These are phyloP conservation scores for Phaffomyces antillensis DNA, from an alignment of 805 yeast species.

Conservation along the genomic window DNA sequence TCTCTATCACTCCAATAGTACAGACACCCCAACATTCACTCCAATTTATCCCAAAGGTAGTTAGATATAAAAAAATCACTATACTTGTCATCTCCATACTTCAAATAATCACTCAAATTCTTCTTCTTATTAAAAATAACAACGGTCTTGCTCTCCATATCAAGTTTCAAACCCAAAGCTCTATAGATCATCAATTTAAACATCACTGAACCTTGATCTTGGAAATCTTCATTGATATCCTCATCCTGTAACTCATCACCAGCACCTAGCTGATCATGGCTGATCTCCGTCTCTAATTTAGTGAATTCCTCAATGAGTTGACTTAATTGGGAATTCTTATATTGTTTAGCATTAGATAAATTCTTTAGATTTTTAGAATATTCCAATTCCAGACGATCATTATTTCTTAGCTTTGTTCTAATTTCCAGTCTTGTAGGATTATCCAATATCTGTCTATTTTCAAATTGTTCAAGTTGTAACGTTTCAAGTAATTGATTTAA, in stretches of 20 bases:
- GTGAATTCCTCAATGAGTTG: conserved; percentile 31
- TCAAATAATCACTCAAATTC: conserved; percentile 41
- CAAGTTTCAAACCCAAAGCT: conserved; percentile 49
- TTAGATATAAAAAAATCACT: conserved; percentile 67
- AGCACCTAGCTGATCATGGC: conserved; percentile 22
- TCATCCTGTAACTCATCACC: conserved; percentile 21
- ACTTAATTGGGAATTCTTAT: conserved; percentile 30
- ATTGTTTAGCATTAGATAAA: conserved; percentile 36
- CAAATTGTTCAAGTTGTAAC: not conserved
- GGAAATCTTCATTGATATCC: conserved; percentile 17
- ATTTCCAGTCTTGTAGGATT: conserved; percentile 32
- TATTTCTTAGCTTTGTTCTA: conserved; percentile 3
- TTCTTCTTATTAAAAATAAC: conserved; percentile 42
- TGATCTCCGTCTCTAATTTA: conserved; percentile 24
- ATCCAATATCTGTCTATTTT: conserved; percentile 25
- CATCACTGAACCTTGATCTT: conserved; percentile 25
- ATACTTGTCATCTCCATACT: conserved; percentile 43
- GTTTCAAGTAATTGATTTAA: conserved; percentile 15
- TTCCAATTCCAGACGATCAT: conserved; percentile 29
- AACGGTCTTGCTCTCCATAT: conserved; percentile 34
- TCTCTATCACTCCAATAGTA: no score
- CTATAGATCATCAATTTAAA: conserved; percentile 55
- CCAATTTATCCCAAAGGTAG: conserved; percentile 63
- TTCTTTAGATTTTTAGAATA: conserved; percentile 48
- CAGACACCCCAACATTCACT: not conserved